Evolutionary conservation across 2,329 filamentous ascomycete species (phyloP).

Genomic region (Plectosphaerella cucumerina): DNA sequence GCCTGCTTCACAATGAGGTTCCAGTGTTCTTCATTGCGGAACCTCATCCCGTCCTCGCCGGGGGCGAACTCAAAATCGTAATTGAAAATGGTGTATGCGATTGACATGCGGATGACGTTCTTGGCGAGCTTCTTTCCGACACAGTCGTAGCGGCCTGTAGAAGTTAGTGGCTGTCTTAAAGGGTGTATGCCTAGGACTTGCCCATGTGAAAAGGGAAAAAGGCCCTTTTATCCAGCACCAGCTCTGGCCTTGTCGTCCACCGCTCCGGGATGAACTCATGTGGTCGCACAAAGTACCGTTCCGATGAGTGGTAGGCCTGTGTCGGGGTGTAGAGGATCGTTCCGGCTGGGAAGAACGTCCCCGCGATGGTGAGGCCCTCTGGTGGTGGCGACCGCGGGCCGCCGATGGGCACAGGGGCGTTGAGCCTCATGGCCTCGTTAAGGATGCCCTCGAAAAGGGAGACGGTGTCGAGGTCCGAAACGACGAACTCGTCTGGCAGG

Average conservation of each 20-base stretch:
- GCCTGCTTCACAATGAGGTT: slow-evolving; percentile 8
- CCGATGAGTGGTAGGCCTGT: slow-evolving; percentile 16
- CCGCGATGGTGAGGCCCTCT: slow-evolving; percentile 28
- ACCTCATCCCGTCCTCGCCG: slow-evolving; percentile 2
- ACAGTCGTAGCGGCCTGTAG: slow-evolving; percentile 7
- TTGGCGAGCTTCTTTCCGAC: slow-evolving; percentile 6
- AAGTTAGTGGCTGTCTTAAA: neutral
- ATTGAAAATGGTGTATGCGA: slow-evolving; percentile 10
- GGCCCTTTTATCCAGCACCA: slow-evolving; percentile 14
- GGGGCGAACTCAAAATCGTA: slow-evolving; percentile 10
- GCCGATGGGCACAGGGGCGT: slow-evolving; percentile 29
- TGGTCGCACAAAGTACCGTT: slow-evolving; percentile 14
- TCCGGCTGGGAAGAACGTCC: slow-evolving; percentile 27
- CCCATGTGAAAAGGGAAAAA: slow-evolving; percentile 22
- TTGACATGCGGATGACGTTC: slow-evolving; percentile 5
- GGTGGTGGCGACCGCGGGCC: slow-evolving; percentile 29
- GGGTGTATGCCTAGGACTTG: slow-evolving; percentile 7
- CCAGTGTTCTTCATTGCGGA: slow-evolving; percentile 1
- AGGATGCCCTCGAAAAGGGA: slow-evolving; percentile 29
- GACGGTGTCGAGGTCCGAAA: slow-evolving; percentile 17
- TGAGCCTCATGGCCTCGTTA: slow-evolving; percentile 33
- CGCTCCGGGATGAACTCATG: slow-evolving; percentile 18
- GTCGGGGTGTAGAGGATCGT: slow-evolving; percentile 25
- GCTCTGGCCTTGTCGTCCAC: slow-evolving; percentile 14
- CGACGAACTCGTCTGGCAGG: slow-evolving; percentile 3